phyloP scores from a whole-genome alignment of 331 rosid species.

The Acacia concinna region DNA sequence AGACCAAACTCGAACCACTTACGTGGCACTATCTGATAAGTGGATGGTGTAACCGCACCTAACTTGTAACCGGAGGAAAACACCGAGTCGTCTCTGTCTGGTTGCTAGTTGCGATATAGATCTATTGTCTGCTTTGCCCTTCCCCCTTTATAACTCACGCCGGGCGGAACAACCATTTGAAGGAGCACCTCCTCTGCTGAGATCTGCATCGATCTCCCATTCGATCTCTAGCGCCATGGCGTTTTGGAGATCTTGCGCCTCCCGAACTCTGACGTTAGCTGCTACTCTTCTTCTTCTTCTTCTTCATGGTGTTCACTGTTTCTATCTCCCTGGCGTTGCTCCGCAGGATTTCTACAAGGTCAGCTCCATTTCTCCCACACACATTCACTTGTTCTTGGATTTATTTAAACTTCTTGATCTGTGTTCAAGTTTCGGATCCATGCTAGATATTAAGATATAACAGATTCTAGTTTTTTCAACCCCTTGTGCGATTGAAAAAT shows the following conservation, averaged over 20 bases:
- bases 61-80: conserved; percentile 15
- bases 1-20: not conserved
- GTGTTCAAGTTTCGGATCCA: conserved; percentile 46
- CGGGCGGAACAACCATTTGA: not conserved
- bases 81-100: not conserved
- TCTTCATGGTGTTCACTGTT: conserved; percentile 55
- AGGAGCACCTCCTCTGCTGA: not conserved
- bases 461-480: not conserved
- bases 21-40: conserved; percentile 35
- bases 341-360: conserved; percentile 89
- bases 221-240: conserved; percentile 73
- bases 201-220: not conserved
- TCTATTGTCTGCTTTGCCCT: not conserved
- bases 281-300: conserved; percentile 44
- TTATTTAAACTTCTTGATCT: conserved; percentile 35
- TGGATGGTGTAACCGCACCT: conserved; percentile 24
- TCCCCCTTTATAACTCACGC: conserved; percentile 6
- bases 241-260: conserved; percentile 55
- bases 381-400: not conserved
- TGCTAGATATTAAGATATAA: not conserved
- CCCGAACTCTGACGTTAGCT: conserved; percentile 34
- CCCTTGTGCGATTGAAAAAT: not conserved
- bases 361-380: not conserved
- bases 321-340: conserved; percentile 98
- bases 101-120: not conserved